Evolutionary conservation across 78 protist species (phyloP), one percentile per base, ranked within the genome.

Genomic region (Tieghemostelium lacteum): DNA sequence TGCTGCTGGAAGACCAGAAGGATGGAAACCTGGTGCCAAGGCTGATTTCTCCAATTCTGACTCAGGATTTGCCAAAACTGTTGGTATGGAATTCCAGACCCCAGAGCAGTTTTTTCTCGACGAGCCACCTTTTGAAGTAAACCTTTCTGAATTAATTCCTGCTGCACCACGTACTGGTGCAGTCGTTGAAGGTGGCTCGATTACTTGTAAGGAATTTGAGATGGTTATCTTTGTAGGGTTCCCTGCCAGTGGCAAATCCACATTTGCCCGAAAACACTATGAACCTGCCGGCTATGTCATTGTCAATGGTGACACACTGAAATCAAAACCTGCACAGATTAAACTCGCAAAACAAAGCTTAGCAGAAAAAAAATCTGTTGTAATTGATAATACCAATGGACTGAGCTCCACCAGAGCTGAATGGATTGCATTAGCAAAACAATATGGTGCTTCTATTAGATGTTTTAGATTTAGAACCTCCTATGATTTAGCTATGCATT

Each of bases 21-120:
- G 20, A 22, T 31, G 62, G 71, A 60, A 42, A 39, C 42, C 87
- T 28, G 95, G 96, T 24, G 24, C 54, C 28, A 94, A 87, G 75
- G 78, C 76, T 37, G 98, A 96, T 88, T 94, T 94, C 55, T 77
- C 95, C n/a, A 65, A 91, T 45, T 63, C 94, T 58, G 98, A 96
- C 78, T 34, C 91, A 0, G 93, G 55, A 4, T 89, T 89, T 28
- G 98, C 98, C 7, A 14, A 12, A 52, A 83, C 95, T 31, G 31
- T 45, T 20, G 92, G 95, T 20, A 65, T 94, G 58, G 37, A 14
- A 22, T 96, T 96, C 88, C 7, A 83, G 52, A 96, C 98, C 0
- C 98, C 98, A 17, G 98, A 96, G 19, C 94, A 92, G 58, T 93
- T 92, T 73, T 96, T 96, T 69, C 10, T 88, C 65, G 85, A 85